Evolutionary conservation across 1,284 basidiomycete genomes (phyloP), one percentile per base, ranked within the genome.

Genomic region (Fomitiporia mediterranea): DNA sequence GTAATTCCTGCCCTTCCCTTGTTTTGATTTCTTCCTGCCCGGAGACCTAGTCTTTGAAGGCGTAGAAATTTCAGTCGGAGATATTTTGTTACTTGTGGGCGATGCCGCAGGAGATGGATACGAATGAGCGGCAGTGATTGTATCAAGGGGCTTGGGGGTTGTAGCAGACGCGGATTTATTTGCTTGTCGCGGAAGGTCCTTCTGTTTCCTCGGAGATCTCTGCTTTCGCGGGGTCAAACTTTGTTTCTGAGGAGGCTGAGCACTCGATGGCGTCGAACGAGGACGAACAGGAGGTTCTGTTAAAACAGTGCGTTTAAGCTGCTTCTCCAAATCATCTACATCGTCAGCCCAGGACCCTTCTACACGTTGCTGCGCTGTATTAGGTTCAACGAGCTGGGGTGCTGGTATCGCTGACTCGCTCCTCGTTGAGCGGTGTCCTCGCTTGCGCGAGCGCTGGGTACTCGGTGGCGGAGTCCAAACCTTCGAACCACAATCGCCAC

Each of bases 51-150:
- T 40, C 13, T 37, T 19, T 2, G 60, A 40, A 27, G 57, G 30
- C 21, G 52, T 15, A 27, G 30, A 34, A n/a, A n/a, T n/a, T 35
- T 52, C 13, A 32, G 60, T 34, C 38, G 55, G 44, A n/a, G n/a
- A n/a, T n/a, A n/a, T n/a, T n/a, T n/a, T n/a, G n/a, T n/a, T n/a
- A n/a, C n/a, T n/a, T 19, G 17, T 53, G 49, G 55, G 50, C 34
- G 43, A 34, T 15, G 51, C 19, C 66, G 58, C 67, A 66, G 43
- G 64, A 30, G 47, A 59, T 60, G n/a, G 67, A 64, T 28, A 64
- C 64, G 46, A 55, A 60, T 19, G 59, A 50, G 53, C 49, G 25
- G 53, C 44, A 32, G 39, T 9, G 23, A 4, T 37, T 13, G 34
- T 25, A 1, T 13, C 17, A 19, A 25, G n/a, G 21, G 6, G 8